Conservation (phyloP, 129 eudicot species). For the Solidago caesia region DNA sequence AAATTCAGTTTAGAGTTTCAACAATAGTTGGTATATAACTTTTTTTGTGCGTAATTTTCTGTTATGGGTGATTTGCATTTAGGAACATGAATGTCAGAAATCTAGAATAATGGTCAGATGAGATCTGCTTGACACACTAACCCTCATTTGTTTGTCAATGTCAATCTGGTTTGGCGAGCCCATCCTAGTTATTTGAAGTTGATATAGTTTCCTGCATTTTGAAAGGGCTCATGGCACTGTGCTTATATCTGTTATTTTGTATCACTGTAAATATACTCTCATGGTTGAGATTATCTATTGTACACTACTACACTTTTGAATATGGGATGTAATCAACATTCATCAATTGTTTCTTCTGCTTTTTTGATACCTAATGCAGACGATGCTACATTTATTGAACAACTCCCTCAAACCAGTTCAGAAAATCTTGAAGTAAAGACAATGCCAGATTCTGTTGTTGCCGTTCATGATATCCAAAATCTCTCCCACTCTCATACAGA, state of each 20-base stretch:
- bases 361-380: conserved; percentile 9
- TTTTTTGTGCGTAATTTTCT: not conserved
- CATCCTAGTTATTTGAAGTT: not conserved
- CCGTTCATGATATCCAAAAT: conserved; percentile 16
- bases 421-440: conserved; percentile 20
- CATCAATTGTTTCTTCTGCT: conserved; percentile 22
- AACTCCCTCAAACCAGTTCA: conserved; percentile 18
- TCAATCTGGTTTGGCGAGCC: conserved; percentile 1
- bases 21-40: not conserved
- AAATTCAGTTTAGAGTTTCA: conserved; percentile 7
- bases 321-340: conserved; percentile 19
- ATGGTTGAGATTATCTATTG: conserved; percentile 6
- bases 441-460: conserved; percentile 26
- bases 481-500: conserved; percentile 15
- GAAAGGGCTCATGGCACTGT: not conserved
- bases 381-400: conserved; percentile 28
- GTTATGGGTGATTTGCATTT: not conserved
- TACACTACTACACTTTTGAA: conserved; percentile 1
- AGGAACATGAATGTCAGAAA: not conserved
- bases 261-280: not conserved
- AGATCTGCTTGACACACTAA: not conserved
- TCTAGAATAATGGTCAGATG: not conserved
- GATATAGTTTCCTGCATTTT: conserved; percentile 14
- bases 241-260: not conserved
- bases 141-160: not conserved